Evolutionary conservation across 2,329 filamentous ascomycete genomes (phyloP), one percentile per base, ranked within the genome.

Genomic region (Alternaria hordeiaustralica): DNA sequence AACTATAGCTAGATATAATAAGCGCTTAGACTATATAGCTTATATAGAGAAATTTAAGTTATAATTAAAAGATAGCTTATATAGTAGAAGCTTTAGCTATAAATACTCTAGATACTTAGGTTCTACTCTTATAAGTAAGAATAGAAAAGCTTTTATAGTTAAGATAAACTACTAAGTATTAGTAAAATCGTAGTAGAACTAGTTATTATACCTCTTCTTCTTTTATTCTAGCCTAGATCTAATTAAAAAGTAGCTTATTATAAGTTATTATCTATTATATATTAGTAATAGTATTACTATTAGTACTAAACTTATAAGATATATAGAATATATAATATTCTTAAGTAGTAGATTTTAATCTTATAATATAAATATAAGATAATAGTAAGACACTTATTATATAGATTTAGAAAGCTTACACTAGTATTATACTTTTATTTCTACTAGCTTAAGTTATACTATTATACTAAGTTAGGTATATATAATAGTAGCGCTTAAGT

Each of bases 41-140:
- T 28, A 25, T 46, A 33, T 56, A 61, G 45, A 56, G 33, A 51
- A 44, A 56, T 20, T 45, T 33, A 10, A 61, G 60, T 55, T 9
- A 18, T 21, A 28, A 58, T 58, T n/a, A 15, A 58, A 61, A 47
- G 44, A 63, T 20, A 63, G 61, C 56, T 50, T 63, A 23, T 63
- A 33, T 63, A 21, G 61, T 63, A 63, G 43, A 28, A 60, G 58
- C 58, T 60, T 55, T 60, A n/a, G 58, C 49, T 21, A n/a, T 28
- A 60, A 11, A 55, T 60, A 41, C 54, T 60, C 43, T 60, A 60
- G 50, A 55, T 60, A 60, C 28, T 60, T 10, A 60, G 58, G 23
- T 23, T 60, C 44, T n/a, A 43, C 61, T 33, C 56, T 59, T 55
- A 45, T 18, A 59, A 63, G 61, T 11, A 60, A 28, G 50, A 20